A percentile compares a stretch with the other conserved stretches of the same genome.
These are phyloP conservation scores for Penicillium sp. DNA, from an alignment of 2,329 filamentous ascomycete species.

Conservation along the genomic window DNA sequence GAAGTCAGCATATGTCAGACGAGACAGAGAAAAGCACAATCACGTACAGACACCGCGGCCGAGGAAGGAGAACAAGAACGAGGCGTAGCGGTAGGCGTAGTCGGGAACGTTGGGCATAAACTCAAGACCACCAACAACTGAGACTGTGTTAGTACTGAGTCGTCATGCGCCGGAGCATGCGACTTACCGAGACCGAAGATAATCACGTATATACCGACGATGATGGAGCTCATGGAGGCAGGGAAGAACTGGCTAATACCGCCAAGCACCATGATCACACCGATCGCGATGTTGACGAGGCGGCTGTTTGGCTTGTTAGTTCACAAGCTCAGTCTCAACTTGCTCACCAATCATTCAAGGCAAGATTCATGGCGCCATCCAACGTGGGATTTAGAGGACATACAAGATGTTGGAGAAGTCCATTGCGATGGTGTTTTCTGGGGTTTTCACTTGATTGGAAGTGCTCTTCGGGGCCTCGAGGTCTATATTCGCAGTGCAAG, in stretches of 20 bases:
- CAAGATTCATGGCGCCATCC: not conserved
- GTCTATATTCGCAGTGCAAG: not conserved
- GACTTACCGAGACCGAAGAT: constrained; percentile 78
- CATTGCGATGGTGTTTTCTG: constrained; percentile 54
- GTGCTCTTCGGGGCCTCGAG: constrained; percentile 9
- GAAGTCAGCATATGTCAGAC: not conserved
- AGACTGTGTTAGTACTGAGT: constrained; percentile 22
- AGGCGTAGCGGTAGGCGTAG: constrained; percentile 88
- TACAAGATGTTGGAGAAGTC: constrained; percentile 74
- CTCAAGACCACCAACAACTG: constrained; percentile 73
- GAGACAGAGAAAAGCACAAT: not conserved
- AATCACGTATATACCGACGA: constrained; percentile 84
- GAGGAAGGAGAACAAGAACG: constrained; percentile 96
- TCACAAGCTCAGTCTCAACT: not conserved
- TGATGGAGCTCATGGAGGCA: constrained; percentile 57
- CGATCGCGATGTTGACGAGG: constrained; percentile 87
- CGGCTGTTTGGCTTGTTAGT: constrained; percentile 59
- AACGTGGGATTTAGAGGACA: not conserved
- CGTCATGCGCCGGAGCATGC: not conserved
- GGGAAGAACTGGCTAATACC: constrained; percentile 57
- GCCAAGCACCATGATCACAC: constrained; percentile 81
- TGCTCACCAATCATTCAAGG: not conserved
- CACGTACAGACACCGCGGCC: constrained; percentile 89
- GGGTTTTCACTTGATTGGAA: constrained; percentile 1
- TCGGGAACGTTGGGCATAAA: constrained; percentile 82